Evolutionary conservation across 1,139 yeast genomes (phyloP), one percentile per base, ranked within the genome.

Genomic region (Ogataea hybrid): DNA sequence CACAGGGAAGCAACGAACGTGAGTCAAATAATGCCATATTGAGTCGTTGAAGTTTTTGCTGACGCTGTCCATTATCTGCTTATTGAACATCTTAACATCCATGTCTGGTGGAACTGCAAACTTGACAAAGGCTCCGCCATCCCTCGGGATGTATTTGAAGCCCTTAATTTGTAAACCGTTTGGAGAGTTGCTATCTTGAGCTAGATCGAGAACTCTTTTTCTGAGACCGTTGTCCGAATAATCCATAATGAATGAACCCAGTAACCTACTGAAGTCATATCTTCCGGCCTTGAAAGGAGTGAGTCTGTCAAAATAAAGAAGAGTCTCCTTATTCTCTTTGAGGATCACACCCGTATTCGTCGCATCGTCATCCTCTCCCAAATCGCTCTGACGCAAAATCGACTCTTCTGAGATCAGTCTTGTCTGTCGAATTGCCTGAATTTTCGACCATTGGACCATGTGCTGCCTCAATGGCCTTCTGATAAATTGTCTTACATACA

Each of bases 61-160:
- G 3, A 82, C 71, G 48, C 81, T 81, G 38, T 64, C 57, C 44
- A 74, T 77, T 25, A 84, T 69, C 42, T 65, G 61, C 5, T 70
- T 58, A 41, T 79, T 75, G 41, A 82, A 70, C 17, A 77, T 77
- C 34, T 76, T 72, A 4, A 73, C 62, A 2, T 75, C 64, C 35
- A 67, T 63, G 3, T 64, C 70, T 2, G 65, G 66, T 0, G 94
- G 90, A 6, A 82, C 76, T 34, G 68, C 65, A 55, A 83, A 84
- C 51, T 84, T 84, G 25, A 86, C 92, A 70, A 92, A 90, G 0
- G 89, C 96, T 32, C 97, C 97, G 40, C 97, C 96, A 58, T 92
- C 98, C 50, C 95, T 67, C 47, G 66, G 73, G 44, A 85, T 71
- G 0, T 95, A 85, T 12, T 88, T 81, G 27, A 86, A 70, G 31